These are phyloP conservation scores for Urtica urens DNA, from an alignment of 306 rosid species.

Conservation along the genomic window DNA sequence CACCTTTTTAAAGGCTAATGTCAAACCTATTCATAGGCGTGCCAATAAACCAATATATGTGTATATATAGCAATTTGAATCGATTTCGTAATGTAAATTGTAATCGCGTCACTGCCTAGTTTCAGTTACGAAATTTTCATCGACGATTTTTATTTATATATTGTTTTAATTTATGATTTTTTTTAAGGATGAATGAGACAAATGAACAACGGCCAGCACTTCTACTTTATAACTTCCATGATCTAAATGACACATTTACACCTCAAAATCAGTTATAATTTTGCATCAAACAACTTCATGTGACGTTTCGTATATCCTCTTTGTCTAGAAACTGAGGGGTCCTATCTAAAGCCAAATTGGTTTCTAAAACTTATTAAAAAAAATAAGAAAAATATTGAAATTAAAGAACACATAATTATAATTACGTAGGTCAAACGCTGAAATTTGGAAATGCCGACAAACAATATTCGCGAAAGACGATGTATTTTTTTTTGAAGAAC, in stretches of 20 bases:
- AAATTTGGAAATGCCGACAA: no score
- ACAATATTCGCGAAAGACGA: no score
- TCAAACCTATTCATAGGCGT: no score
- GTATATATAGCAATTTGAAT: no score
- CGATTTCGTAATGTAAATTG: no score
- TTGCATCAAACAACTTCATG: background rate
- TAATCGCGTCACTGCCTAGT: background rate
- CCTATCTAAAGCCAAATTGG: background rate
- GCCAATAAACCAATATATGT: no score
- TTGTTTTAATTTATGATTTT: no score
- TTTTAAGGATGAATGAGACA: slow-evolving; percentile 4
- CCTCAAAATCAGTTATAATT: background rate
- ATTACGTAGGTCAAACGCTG: no score
- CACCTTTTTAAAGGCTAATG: no score
- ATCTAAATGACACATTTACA: background rate
- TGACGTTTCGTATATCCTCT: background rate
- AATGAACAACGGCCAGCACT: background rate
- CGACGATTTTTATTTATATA: no score
- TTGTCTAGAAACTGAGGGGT: background rate
- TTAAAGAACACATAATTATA: no score
- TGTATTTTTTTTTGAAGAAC: no score
- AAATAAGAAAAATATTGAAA: background rate
- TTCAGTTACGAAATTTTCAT: slow-evolving; percentile 10
- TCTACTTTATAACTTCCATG: background rate
- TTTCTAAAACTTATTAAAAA: background rate